Evolutionary conservation across 2,329 filamentous ascomycete species (phyloP), one percentile per base, ranked within the genome.

Genomic region (Ceratocystis ficicola): DNA sequence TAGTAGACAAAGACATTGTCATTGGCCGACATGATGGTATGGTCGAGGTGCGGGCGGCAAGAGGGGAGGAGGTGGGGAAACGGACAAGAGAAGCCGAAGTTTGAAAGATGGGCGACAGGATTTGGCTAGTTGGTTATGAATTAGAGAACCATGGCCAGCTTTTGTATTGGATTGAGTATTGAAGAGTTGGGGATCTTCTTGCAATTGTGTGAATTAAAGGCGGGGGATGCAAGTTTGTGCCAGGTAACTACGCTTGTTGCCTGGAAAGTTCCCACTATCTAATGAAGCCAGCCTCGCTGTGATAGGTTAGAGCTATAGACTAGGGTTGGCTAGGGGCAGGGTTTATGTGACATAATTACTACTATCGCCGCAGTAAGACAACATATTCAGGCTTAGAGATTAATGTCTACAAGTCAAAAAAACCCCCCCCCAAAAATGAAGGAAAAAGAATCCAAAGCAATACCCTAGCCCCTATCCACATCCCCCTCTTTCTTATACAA

Each of bases 381-480:
- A 20, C 12, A 36, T n/a, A 32, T 36, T 36, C 15, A 59, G 55
- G 55, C 55, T 25, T n/a, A n/a, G 7, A 36, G 28, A 59, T 59
- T 59, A 59, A 59, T 59, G 28, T 25, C 55, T 59, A 36, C 12
- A 59, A n/a, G 17, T n/a, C 48, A 50, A 50, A 48, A 22, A n/a
- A 50, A 7, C 25, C 1, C n/a, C 17, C 8, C 25, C 10, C 48
- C 6, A 48, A 22, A 48, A 48, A 48, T 1, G 20, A 48, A 52
- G 15, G 15, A 25, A 52, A 25, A 22, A 41, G 36, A 41, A 41
- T 15, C 36, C 10, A 41, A 41, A 41, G 8, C 36, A 41, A 41
- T 41, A 10, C 8, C 36, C 36, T 10, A 41, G 5, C 12, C 10
- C 36, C 8, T 15, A 41, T 41, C 36, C 36, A 15, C 12, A 41